Evolutionary conservation across 192 early-diverging fungal genomes (phyloP).

Genomic region (Borealophlyctis nickersoniae): DNA sequence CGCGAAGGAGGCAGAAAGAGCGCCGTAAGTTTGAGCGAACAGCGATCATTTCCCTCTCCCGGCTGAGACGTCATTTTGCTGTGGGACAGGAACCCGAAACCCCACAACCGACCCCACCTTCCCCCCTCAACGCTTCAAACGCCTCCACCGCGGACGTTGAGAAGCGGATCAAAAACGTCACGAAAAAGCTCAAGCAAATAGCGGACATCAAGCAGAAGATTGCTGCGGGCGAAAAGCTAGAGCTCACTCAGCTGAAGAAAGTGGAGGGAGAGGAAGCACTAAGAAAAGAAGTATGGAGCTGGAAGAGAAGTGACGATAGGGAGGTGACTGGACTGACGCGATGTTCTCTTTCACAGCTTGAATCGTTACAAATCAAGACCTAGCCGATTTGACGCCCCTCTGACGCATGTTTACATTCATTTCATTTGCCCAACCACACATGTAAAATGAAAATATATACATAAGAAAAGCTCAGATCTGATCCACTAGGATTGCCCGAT

Average conservation of each 20-base stretch:
- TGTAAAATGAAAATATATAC: no score
- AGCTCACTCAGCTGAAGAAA: conserved; percentile 80
- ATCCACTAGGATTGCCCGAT: no score
- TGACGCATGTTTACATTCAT: no score
- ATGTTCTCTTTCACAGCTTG: no score
- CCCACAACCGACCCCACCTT: neutral
- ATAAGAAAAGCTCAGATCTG: no score
- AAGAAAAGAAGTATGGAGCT: conserved; percentile 50
- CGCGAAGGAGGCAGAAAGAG: conserved; percentile 56
- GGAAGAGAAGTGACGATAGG: no score
- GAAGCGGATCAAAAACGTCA: conserved; percentile 81
- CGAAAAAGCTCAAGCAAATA: conserved; percentile 93
- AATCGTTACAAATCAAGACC: no score
- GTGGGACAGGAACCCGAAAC: neutral
- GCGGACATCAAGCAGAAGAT: conserved; percentile 75
- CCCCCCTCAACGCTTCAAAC: neutral
- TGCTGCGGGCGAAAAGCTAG: conserved; percentile 73
- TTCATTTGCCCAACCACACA: no score
- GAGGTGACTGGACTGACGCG: no score
- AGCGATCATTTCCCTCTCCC: conserved; percentile 26
- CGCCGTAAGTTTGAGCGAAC: conserved; percentile 22
- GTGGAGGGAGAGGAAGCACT: conserved; percentile 57
- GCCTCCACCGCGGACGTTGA: conserved; percentile 48
- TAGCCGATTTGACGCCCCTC: no score
- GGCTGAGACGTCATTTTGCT: conserved; percentile 8